Evolutionary conservation across 2,329 filamentous ascomycete genomes (phyloP), one percentile per base, ranked within the genome.

Genomic region (Alternaria sp.): DNA sequence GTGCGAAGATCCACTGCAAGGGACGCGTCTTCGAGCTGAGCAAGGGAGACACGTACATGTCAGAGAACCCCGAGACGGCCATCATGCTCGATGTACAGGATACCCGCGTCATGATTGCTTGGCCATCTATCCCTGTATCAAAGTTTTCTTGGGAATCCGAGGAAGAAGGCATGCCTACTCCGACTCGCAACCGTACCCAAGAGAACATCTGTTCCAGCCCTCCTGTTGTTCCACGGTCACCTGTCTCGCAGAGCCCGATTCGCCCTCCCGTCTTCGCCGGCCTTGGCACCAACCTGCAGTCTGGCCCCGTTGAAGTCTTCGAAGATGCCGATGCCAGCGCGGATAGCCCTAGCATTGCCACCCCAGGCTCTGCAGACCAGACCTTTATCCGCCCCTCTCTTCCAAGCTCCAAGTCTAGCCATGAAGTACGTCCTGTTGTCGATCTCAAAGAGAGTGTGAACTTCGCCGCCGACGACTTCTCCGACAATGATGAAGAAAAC

Each of bases 41-140:
- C 65, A 97, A 97, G 81, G 93, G 91, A 18, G 93, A 97, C 76
- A 91, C 88, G 51, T 98, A 97, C 79, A 91, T 89, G 47, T 96
- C 93, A 59, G 92, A 96, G 80, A 94, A 93, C 30, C 92, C 94
- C 75, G 88, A 89, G 67, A 89, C 89, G 18, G 93, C 96, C 72
- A 93, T 99, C 77, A 96, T 99, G 88, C 83, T 99, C 65, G 94
- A 98, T 77, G 93, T 98, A 42, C 93, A 97, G 72, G 94, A 96
- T 75, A 90, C 93, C 54, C 91, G 95, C 64, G 93, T 98, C 44
- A 85, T 97, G 78, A 83, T 99, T 63, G 88, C 90, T 74, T 98
- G 95, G 94, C 95, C 95, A n/a, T 79, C 71, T 72, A 74, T 72
- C 71, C 94, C 95, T 16, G 79, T 70, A 72, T 75, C 69, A 68